These are phyloP conservation scores for Theobroma grandiflorum DNA, from an alignment of 441 rosid species.

Conservation along the genomic window DNA sequence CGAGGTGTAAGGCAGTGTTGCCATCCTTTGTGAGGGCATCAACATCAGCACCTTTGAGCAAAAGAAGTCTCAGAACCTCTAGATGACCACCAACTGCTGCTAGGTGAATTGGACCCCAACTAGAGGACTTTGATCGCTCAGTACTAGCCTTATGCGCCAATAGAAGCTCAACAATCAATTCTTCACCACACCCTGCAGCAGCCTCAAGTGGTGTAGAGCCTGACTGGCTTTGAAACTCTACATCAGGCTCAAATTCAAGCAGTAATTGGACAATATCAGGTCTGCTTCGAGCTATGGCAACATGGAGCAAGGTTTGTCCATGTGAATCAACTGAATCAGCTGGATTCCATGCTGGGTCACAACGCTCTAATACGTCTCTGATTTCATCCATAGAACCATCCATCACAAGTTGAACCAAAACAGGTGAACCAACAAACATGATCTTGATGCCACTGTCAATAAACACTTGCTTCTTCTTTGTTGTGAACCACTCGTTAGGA, in stretches of 20 bases:
- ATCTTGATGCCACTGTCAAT: conserved; percentile 63
- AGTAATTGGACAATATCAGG: conserved; percentile 68
- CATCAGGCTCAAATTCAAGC: conserved; percentile 58
- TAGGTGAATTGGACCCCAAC: conserved; percentile 57
- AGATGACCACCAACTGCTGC: conserved; percentile 53
- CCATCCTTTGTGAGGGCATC: conserved; percentile 60
- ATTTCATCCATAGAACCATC: conserved; percentile 63
- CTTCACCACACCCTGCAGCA: conserved; percentile 57
- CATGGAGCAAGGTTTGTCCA: conserved; percentile 58
- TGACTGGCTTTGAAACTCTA: conserved; percentile 47
- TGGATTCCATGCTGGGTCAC: conserved; percentile 57
- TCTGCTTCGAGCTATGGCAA: conserved; percentile 59
- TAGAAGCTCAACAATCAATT: conserved; percentile 59
- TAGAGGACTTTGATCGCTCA: conserved; percentile 52
- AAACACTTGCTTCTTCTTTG: conserved; percentile 67
- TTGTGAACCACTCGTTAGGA: conserved; percentile 65
- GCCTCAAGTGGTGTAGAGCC: conserved; percentile 60
- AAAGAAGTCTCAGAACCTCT: conserved; percentile 59
- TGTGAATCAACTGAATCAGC: conserved; percentile 50
- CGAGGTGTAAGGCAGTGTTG: conserved; percentile 58
- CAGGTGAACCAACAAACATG: conserved; percentile 62
- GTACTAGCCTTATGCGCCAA: conserved; percentile 53
- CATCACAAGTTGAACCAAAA: conserved; percentile 50
- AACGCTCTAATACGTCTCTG: conserved; percentile 58
- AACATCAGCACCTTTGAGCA: conserved; percentile 56